Base-by-base conservation (phyloP, 768 basidiomycete genomes). In the Amanita molliuscula region DNA sequence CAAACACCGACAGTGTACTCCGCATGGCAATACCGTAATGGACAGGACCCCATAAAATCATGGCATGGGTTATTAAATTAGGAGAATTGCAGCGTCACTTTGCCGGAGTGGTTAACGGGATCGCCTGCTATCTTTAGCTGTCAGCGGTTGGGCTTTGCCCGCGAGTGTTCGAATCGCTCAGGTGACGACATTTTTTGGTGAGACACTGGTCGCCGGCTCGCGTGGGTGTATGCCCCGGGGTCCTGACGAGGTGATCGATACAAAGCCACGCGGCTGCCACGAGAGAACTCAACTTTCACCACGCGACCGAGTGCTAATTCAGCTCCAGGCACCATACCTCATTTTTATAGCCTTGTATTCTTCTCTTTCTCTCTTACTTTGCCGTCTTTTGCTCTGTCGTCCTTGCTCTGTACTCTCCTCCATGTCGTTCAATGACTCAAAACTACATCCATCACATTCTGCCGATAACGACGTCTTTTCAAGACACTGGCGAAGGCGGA, bases 401-500 rank as follows among this genome's bases (percentile, higher is more conserved):
- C 47, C 47, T 54, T 20, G 52, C 47, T 54, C 35, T 33, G 2
- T 15, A 25, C 25, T 20, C 34, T 10, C 20, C 52, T 47, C 33
- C 42, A 48, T 29, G 35, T 50, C 50, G n/a, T 23, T 46, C 26
- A 37, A 20, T 25, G 31, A 54, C 45, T 36, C 35, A 40, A 50
- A 44, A 20, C 25, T 38, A 40, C 26, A 21, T 35, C 45, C 42
- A 21, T 47, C 53, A 42, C 41, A 29, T n/a, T 15, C 28, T 16
- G 33, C 33, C 15, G 38, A 28, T 16, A 31, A 2, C 35, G 51
- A 52, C 25, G 5, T 47, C 34, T 52, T 45, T 18, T 44, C 55
- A 9, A 60, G 53, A 41, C 57, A 61, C 47, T 62, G 59, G 62
- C 57, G 63, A 52, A 72, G 92, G 47, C 71, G 88, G 42, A 92